A percentile compares a stretch with the other conserved stretches of the same genome.
These are phyloP conservation scores for Candida loeiensis DNA, from an alignment of 805 yeast genomes.

Conservation along the genomic window DNA sequence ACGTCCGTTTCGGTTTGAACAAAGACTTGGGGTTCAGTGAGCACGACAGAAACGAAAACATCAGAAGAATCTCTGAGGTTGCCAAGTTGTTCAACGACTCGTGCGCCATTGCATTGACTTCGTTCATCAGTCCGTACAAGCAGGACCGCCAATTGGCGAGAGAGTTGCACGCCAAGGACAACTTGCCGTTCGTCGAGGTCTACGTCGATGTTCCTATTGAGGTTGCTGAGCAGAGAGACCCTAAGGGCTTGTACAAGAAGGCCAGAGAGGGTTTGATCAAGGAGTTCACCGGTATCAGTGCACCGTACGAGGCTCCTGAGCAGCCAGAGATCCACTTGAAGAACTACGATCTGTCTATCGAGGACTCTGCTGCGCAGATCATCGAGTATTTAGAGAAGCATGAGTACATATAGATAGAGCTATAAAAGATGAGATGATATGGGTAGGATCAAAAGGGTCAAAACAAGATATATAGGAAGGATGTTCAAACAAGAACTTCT, in stretches of 20 bases:
- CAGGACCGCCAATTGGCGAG: slow-evolving; percentile 84
- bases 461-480: background rate
- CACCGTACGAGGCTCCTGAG: slow-evolving; percentile 93
- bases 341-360: slow-evolving; percentile 65
- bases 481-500: no score
- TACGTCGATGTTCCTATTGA: slow-evolving; percentile 90
- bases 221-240: slow-evolving; percentile 95
- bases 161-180: slow-evolving; percentile 70
- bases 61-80: slow-evolving; percentile 92
- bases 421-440: background rate
- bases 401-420: slow-evolving; percentile 8
- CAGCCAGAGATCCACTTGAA: slow-evolving; percentile 77
- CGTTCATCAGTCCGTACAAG: slow-evolving; percentile 89
- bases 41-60: slow-evolving; percentile 89
- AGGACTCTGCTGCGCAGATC: slow-evolving; percentile 75
- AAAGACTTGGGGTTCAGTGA: slow-evolving; percentile 93
- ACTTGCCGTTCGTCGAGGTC: slow-evolving; percentile 84
- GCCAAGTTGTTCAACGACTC: slow-evolving; percentile 92
- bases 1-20: slow-evolving; percentile 90
- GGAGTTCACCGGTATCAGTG: slow-evolving; percentile 93
- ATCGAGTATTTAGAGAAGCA: slow-evolving; percentile 60
- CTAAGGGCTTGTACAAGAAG: slow-evolving; percentile 94
- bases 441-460: background rate
- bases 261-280: slow-evolving; percentile 93
- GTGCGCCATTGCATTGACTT: slow-evolving; percentile 81